Evolutionary conservation across 2,329 filamentous ascomycete genomes (phyloP), one percentile per base, ranked within the genome.

Genomic region (Arthroderma sp.): DNA sequence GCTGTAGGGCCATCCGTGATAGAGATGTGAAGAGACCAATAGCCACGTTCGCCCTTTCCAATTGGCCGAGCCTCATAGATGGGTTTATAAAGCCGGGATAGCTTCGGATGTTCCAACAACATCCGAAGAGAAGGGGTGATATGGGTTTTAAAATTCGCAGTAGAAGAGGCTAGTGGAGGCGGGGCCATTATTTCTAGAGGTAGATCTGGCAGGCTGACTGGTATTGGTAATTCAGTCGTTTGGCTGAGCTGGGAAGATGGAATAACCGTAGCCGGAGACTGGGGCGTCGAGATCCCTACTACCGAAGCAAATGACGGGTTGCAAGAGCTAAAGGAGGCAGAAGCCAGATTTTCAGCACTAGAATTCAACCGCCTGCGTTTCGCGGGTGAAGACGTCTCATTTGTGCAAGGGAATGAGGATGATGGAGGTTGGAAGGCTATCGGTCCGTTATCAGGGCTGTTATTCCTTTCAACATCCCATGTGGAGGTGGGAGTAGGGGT

Each of bases 21-120:
- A 40, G 77, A 75, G 10, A 78, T 72, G 4, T 67, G 67, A 4
- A 94, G 55, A 2, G 69, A 60, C 88, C 88, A 95, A 61, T 83
- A 79, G 0, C 87, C 88, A 10, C 88, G 73, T 59, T 94, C 86
- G 33, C 81, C 73, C 0, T 64, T 62, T 2, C 70, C 62, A 1
- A 82, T 62, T 0, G 61, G 56, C 3, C 80, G 68, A 1, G 63
- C 62, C 42, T 74, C 68, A 1, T 61, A 50, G 4, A 55, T 51
- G 0, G 80, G 78, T 4, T 61, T 67, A 59, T 75, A 85, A 3
- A 73, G 70, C 2, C 66, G 68, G 0, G 62, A 50, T 3, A 79
- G 62, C 10, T 74, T 67, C 28, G 75, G 64, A n/a, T 73, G 68
- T 0, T 62, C 58, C 2, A 70, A 71, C 1, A 85, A 65, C 51